Conservation (phyloP, 768 basidiomycete species). For the Holtermanniella nyarrowii region DNA sequence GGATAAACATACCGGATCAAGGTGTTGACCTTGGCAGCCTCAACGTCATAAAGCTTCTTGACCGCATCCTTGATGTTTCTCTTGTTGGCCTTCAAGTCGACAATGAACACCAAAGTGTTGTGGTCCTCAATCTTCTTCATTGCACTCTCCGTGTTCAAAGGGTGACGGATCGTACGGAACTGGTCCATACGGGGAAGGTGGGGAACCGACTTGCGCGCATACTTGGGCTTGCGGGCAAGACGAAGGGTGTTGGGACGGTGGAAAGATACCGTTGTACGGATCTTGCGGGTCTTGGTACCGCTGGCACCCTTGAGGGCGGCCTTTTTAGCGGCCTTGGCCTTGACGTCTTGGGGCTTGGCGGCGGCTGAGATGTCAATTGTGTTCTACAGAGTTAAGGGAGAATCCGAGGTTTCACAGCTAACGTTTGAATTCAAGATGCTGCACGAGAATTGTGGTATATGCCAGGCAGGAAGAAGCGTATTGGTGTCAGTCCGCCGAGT, state of each 20-base stretch:
- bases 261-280: conserved; percentile 78
- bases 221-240: conserved; percentile 72
- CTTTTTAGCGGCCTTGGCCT: conserved; percentile 94
- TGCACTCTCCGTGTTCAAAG: conserved; percentile 79
- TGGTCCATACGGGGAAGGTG: conserved; percentile 94
- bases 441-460: too few species aligned
- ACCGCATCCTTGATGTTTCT: conserved; percentile 98
- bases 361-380: conserved; percentile 27
- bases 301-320: conserved; percentile 81
- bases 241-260: conserved; percentile 89
- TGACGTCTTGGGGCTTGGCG: conserved; percentile 45
- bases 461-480: too few species aligned
- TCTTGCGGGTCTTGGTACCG: conserved; percentile 66
- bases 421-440: too few species aligned
- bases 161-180: conserved; percentile 76
- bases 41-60: conserved; percentile 96
- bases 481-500: too few species aligned
- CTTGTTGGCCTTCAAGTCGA: conserved; percentile 92
- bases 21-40: conserved; percentile 93
- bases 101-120: conserved; percentile 97
- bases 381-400: too few species aligned
- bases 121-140: conserved; percentile 99
- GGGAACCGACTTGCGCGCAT: conserved; percentile 88
- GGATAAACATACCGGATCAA: conserved; percentile 67
- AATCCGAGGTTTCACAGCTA: too few species aligned